phyloP scores from a whole-genome alignment of 192 early-diverging fungal species.

The Backusella parvicylindrica region DNA sequence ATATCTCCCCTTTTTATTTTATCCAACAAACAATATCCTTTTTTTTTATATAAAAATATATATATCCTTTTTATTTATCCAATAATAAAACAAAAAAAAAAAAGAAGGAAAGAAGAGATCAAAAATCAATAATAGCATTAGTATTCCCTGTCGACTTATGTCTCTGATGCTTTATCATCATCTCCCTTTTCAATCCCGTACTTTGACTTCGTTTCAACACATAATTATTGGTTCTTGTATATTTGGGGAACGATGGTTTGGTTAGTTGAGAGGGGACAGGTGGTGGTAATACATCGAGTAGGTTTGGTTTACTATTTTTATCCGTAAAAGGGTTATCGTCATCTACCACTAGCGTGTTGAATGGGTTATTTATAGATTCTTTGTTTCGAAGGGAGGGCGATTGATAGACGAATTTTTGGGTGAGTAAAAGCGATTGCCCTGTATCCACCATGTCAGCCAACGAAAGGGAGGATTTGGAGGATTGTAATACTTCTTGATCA shows the following conservation, averaged over 20 bases:
- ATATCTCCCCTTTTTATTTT: neutral
- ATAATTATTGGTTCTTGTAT: neutral
- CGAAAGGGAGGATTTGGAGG: neutral
- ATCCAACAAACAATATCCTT: neutral
- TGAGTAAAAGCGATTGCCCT: slow-evolving; percentile 19
- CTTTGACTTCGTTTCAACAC: slow-evolving; percentile 7
- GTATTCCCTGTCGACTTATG: neutral
- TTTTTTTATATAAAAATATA: neutral
- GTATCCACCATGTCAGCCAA: neutral
- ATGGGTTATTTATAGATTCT: slow-evolving; percentile 3
- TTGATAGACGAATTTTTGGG: slow-evolving; percentile 20
- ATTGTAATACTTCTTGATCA: neutral
- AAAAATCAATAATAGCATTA: neutral
- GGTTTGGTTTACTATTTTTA: slow-evolving; percentile 6
- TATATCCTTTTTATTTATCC: neutral
- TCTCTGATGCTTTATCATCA: neutral
- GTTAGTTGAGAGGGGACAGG: slow-evolving; percentile 13
- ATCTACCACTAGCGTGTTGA: neutral
- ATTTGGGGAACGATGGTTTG: slow-evolving; percentile 14
- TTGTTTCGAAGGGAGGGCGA: neutral
- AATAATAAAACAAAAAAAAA: neutral
- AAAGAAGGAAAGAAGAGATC: neutral
- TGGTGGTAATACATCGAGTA: neutral
- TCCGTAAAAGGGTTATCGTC: neutral
- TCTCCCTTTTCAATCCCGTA: neutral